phyloP scores from a whole-genome alignment of 2,329 filamentous ascomycete species.

The Conoideocrella luteorostrata region DNA sequence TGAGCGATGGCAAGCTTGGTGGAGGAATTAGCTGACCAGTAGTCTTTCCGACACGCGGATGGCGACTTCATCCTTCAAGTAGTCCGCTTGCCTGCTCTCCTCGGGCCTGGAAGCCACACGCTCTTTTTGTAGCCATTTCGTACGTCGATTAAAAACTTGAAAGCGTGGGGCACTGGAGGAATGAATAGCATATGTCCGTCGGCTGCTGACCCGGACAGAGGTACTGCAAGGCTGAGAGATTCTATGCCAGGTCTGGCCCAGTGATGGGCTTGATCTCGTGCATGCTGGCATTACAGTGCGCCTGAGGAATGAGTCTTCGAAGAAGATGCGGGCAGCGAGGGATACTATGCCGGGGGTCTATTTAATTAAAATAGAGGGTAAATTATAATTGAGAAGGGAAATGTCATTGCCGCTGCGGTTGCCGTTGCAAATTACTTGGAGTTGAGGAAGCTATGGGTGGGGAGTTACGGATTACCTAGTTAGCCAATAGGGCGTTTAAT shows the following conservation, averaged over 20 bases:
- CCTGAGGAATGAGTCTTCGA: neutral
- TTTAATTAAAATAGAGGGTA: conserved; percentile 2
- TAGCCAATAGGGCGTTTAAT: too few relatives aligned
- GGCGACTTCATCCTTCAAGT: conserved; percentile 89
- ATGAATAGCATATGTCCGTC: conserved; percentile 68
- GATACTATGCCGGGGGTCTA: too few relatives aligned
- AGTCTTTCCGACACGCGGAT: conserved; percentile 76
- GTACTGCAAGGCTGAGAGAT: conserved; percentile 13
- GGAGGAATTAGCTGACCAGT: conserved; percentile 47
- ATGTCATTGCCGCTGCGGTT: neutral
- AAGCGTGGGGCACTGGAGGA: conserved; percentile 69
- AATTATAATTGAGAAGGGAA: neutral
- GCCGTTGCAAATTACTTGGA: neutral
- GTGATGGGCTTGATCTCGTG: conserved; percentile 16
- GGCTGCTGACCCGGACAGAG: conserved; percentile 13
- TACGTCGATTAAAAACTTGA: conserved; percentile 83
- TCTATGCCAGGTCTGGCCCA: conserved; percentile 20
- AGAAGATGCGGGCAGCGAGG: too few relatives aligned
- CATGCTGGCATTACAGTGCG: conserved; percentile 25
- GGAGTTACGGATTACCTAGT: too few relatives aligned
- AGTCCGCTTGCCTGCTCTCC: conserved; percentile 75
- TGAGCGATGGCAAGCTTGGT: neutral
- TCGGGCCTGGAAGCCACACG: conserved; percentile 67
- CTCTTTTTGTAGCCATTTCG: conserved; percentile 90
- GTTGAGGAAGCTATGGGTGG: neutral